These are phyloP conservation scores for Solanum arcanum DNA, from an alignment of 257 asterid genomes.

Conservation along the genomic window DNA sequence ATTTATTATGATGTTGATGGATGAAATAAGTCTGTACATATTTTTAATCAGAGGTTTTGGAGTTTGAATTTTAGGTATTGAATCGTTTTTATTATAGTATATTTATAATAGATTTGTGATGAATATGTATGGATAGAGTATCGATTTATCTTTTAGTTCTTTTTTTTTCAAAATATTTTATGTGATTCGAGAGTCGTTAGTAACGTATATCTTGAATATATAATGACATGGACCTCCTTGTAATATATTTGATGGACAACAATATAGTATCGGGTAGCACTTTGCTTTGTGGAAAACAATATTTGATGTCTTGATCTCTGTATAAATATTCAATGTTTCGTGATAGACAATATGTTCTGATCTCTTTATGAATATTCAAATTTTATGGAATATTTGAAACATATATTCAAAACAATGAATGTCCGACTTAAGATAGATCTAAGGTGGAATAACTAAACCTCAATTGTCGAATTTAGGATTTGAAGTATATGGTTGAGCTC, in stretches of 20 bases:
- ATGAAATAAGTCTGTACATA: accelerated
- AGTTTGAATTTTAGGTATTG: accelerated
- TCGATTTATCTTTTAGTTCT: too few relatives aligned
- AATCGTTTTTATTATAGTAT: too few relatives aligned
- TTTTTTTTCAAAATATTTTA: accelerated
- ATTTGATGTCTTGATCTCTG: neutral
- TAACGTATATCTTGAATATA: accelerated
- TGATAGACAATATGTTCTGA: too few relatives aligned
- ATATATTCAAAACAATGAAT: neutral
- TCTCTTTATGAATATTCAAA: neutral
- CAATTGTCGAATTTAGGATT: neutral
- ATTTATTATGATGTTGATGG: neutral
- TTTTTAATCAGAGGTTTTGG: neutral
- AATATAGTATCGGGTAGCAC: neutral
- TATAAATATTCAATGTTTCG: too few relatives aligned
- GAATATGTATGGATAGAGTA: too few relatives aligned
- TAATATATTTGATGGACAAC: neutral
- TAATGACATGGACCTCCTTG: neutral
- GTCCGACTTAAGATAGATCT: neutral
- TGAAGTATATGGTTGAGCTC: neutral
- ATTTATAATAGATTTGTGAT: accelerated
- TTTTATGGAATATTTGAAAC: too few relatives aligned
- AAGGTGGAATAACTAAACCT: too few relatives aligned
- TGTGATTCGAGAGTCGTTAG: neutral
- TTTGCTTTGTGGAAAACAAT: neutral